These are phyloP conservation scores for Candida dajiaensis DNA, from an alignment of 805 yeast genomes.

Conservation along the genomic window DNA sequence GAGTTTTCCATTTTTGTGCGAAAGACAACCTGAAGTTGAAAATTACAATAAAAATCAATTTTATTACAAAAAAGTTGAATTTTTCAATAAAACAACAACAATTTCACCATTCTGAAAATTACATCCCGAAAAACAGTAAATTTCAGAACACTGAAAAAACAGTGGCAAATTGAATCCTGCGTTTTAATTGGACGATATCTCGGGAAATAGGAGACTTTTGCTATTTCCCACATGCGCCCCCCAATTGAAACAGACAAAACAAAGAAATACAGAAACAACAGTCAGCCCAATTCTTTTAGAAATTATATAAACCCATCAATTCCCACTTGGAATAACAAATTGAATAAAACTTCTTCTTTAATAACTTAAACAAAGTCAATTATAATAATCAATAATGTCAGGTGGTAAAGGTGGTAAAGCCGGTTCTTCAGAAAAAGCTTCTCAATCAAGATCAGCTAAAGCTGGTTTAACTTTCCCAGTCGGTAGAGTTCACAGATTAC, in stretches of 20 bases:
- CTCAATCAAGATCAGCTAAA: conserved; percentile 97
- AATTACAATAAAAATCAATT: neutral
- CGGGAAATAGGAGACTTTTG: conserved; percentile 8
- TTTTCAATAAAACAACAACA: conserved; percentile 3
- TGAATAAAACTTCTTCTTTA: neutral
- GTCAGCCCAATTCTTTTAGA: neutral
- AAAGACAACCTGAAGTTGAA: conserved; percentile 1
- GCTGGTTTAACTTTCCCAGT: conserved; percentile 99
- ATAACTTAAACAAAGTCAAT: conserved; percentile 1
- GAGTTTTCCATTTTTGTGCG: neutral
- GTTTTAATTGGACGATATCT: conserved; percentile 9
- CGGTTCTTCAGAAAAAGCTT: conserved; percentile 89
- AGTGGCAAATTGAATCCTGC: neutral
- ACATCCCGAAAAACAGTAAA: conserved; percentile 6
- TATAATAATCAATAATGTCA: conserved; percentile 44
- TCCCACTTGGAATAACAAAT: neutral
- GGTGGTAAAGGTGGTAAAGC: conserved; percentile 81
- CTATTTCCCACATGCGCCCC: neutral
- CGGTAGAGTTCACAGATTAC: conserved; percentile 96
- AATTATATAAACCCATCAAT: neutral
- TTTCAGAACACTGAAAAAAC: conserved; percentile 5
- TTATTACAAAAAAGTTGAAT: conserved; percentile 2
- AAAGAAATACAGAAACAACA: neutral
- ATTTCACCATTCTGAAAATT: conserved; percentile 6
- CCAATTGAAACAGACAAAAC: too few species aligned